Evolutionary conservation across 768 basidiomycete genomes (phyloP).

Genomic region (Boletus eberwhitei): DNA sequence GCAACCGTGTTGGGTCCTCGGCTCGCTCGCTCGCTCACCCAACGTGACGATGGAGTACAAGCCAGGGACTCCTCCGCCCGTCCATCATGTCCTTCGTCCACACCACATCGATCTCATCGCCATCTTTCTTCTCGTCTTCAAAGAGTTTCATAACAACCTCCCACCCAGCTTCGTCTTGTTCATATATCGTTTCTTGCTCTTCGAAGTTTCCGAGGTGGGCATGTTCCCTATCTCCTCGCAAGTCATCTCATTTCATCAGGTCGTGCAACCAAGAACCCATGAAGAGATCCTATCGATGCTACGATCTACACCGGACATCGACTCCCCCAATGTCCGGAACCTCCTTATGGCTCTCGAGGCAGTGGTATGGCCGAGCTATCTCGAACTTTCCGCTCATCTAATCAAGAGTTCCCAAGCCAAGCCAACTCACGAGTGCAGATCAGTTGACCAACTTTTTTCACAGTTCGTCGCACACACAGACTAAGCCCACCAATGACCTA

Average conservation of each 20-base stretch:
- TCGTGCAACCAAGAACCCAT: conserved; percentile 59
- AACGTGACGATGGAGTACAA: conserved; percentile 24
- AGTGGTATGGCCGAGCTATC: conserved; percentile 27
- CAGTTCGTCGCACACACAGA: conserved; percentile 19
- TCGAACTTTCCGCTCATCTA: conserved; percentile 18
- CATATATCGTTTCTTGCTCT: conserved; percentile 61
- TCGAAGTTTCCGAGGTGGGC: conserved; percentile 67
- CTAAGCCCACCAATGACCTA: not conserved
- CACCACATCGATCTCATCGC: conserved; percentile 73
- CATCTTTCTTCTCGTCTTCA: conserved; percentile 60
- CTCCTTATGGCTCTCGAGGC: conserved; percentile 46
- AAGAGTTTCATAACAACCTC: conserved; percentile 53
- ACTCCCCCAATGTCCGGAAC: conserved; percentile 39
- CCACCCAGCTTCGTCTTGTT: conserved; percentile 59
- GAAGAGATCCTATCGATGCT: conserved; percentile 46
- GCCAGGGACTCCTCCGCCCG: conserved; percentile 52
- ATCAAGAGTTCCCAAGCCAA: conserved; percentile 36
- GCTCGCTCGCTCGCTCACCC: not conserved
- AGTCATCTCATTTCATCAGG: conserved; percentile 38
- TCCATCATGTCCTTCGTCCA: conserved; percentile 66
- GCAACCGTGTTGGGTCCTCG: not conserved
- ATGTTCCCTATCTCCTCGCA: not conserved
- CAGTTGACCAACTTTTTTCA: conserved; percentile 62
- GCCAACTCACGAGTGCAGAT: conserved; percentile 51
- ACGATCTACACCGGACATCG: conserved; percentile 42